These are phyloP conservation scores for Lactarius sanguifluus DNA, from an alignment of 768 basidiomycete genomes.

Conservation along the genomic window DNA sequence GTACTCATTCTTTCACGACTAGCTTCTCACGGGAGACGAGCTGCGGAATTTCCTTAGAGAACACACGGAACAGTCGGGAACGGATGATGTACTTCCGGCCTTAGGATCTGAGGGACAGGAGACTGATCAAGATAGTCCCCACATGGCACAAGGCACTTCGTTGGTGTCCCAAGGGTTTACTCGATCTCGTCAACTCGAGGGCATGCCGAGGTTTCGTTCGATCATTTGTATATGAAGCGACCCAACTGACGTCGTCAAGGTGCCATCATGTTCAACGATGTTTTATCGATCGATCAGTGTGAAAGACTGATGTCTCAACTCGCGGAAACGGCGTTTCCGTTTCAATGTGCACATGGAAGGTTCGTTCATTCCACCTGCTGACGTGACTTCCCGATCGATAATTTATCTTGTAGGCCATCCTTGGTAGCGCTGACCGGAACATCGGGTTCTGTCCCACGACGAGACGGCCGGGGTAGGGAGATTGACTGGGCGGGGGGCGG, in stretches of 20 bases:
- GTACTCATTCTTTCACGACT: slow-evolving; percentile 21
- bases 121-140: slow-evolving; percentile 11
- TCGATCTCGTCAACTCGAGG: slow-evolving; percentile 90
- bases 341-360: slow-evolving; percentile 97
- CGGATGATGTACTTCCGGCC: slow-evolving; percentile 38
- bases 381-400: slow-evolving; percentile 6
- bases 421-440: slow-evolving; percentile 49
- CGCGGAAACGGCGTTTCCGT: slow-evolving; percentile 75
- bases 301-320: slow-evolving; percentile 64
- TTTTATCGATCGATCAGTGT: slow-evolving; percentile 67
- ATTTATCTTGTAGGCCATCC: slow-evolving; percentile 44
- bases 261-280: slow-evolving; percentile 97
- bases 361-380: slow-evolving; percentile 33
- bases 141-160: slow-evolving; percentile 72
- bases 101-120: slow-evolving; percentile 11
- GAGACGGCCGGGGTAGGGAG: neutral
- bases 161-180: slow-evolving; percentile 77
- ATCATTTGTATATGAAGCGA: slow-evolving; percentile 7
- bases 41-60: slow-evolving; percentile 74
- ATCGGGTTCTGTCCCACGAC: slow-evolving; percentile 1
- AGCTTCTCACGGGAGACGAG: slow-evolving; percentile 70
- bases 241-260: slow-evolving; percentile 46
- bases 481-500: slow-evolving; percentile 23
- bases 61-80: slow-evolving; percentile 62
- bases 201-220: slow-evolving; percentile 77